phyloP scores from a whole-genome alignment of 805 yeast genomes.

The Wickerhamiella slavikovae region DNA sequence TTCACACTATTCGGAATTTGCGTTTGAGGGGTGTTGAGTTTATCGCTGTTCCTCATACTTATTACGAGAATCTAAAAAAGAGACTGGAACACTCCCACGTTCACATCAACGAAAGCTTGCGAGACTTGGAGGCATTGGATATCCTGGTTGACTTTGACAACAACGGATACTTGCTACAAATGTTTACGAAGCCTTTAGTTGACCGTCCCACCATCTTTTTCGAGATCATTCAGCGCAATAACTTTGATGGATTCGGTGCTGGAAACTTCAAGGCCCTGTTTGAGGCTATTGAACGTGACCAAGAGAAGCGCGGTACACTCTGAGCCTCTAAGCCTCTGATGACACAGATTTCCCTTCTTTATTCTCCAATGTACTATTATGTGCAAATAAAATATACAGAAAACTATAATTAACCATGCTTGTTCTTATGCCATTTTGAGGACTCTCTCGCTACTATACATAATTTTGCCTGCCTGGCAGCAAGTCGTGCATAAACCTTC shows the following conservation, averaged over 20 bases:
- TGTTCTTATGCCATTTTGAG: too few species aligned
- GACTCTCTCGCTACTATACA: too few species aligned
- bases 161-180: slow-evolving; percentile 54
- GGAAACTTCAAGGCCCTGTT: slow-evolving; percentile 72
- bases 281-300: slow-evolving; percentile 66
- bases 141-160: slow-evolving; percentile 64
- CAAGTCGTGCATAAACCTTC: too few species aligned
- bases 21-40: slow-evolving; percentile 48
- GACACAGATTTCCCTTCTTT: too few species aligned
- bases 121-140: slow-evolving; percentile 27
- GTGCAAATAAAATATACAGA: too few species aligned
- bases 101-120: slow-evolving; percentile 31
- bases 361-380: too few species aligned
- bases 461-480: too few species aligned
- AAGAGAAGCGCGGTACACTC: slow-evolving; percentile 42
- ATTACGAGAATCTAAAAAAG: slow-evolving; percentile 31
- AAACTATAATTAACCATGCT: too few species aligned
- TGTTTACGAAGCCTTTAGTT: slow-evolving; percentile 55
- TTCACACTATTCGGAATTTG: slow-evolving; percentile 33
- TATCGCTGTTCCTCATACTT: slow-evolving; percentile 34
- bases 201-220: slow-evolving; percentile 69
- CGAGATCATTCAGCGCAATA: slow-evolving; percentile 61
- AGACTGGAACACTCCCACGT: slow-evolving; percentile 27
- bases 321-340: too few species aligned
- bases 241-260: slow-evolving; percentile 74